A percentile compares a stretch with the other conserved stretches of the same genome.
These are phyloP conservation scores for Agastache rugosa DNA, from an alignment of 257 asterid genomes.

Conservation along the genomic window DNA sequence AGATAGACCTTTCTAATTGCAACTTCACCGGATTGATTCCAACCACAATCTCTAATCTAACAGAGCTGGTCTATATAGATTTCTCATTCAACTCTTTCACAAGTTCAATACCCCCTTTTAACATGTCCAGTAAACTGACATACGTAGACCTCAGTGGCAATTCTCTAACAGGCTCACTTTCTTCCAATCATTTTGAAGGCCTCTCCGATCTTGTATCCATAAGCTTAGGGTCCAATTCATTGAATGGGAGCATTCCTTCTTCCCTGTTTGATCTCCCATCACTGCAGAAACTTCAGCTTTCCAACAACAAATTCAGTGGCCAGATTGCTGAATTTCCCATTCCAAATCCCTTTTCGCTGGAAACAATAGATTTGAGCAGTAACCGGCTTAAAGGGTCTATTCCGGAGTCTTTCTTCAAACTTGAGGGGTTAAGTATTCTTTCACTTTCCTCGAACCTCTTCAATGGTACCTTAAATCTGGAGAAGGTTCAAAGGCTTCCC, in stretches of 20 bases:
- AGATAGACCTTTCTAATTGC: constrained; percentile 45
- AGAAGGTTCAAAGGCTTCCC: constrained; percentile 32
- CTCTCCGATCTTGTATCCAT: constrained; percentile 39
- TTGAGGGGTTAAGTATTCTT: constrained; percentile 37
- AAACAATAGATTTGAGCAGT: constrained; percentile 46
- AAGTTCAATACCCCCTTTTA: constrained; percentile 49
- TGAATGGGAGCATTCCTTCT: constrained; percentile 50
- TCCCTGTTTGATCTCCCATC: constrained; percentile 53
- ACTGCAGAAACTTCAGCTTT: constrained; percentile 45
- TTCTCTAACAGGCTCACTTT: constrained; percentile 47
- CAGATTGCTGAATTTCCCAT: constrained; percentile 36
- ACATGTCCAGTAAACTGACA: constrained; percentile 44
- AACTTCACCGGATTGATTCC: constrained; percentile 56
- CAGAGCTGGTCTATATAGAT: constrained; percentile 46
- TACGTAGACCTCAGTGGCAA: constrained; percentile 44
- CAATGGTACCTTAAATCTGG: constrained; percentile 41
- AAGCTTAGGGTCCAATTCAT: constrained; percentile 43
- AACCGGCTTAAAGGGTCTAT: constrained; percentile 47
- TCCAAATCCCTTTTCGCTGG: constrained; percentile 35
- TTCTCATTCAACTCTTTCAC: constrained; percentile 46
- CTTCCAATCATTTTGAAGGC: constrained; percentile 48
- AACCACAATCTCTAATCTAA: constrained; percentile 37
- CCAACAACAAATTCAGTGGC: constrained; percentile 50
- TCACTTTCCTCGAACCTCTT: constrained; percentile 49
- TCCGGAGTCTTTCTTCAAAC: constrained; percentile 45